Evolutionary conservation across 1,284 basidiomycete species (phyloP).

Genomic region (Cutaneotrichosporon sp.): DNA sequence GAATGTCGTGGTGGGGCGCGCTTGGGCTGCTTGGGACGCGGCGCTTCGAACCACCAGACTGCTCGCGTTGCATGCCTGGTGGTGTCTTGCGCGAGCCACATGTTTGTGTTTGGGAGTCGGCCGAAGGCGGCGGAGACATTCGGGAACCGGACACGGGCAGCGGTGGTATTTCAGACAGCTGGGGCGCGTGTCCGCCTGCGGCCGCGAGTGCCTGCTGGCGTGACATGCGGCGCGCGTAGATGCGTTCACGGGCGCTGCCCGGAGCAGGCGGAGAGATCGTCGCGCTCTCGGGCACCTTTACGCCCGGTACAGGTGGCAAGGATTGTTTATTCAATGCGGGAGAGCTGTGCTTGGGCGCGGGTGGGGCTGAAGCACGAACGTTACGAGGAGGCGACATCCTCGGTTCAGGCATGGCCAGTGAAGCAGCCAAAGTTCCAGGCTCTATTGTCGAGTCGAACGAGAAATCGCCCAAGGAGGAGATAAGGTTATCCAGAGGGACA

Average conservation of each 20-base stretch:
- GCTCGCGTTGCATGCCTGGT: constrained; percentile 15
- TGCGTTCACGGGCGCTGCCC: constrained; percentile 37
- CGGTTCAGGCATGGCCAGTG: constrained; percentile 24
- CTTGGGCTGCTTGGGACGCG: constrained; percentile 23
- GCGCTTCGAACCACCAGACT: constrained; percentile 7
- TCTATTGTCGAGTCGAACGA: constrained; percentile 40
- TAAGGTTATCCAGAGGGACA: constrained; percentile 18
- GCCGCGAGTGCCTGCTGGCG: constrained; percentile 12
- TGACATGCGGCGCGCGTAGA: constrained; percentile 34
- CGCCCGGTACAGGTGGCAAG: background rate
- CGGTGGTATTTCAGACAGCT: constrained; percentile 12
- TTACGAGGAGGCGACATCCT: constrained; percentile 5
- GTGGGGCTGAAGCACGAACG: constrained; percentile 20
- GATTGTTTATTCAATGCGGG: background rate
- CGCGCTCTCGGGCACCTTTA: background rate
- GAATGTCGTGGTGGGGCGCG: constrained; percentile 49
- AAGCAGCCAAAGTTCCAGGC: constrained; percentile 29
- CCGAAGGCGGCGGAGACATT: constrained; percentile 30
- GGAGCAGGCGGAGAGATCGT: constrained; percentile 18
- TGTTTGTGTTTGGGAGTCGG: constrained; percentile 28
- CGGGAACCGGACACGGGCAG: constrained; percentile 2
- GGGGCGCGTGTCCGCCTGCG: constrained; percentile 6
- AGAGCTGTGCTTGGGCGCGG: constrained; percentile 15
- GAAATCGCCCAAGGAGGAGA: constrained; percentile 32
- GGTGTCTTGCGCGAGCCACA: constrained; percentile 35